Conservation (phyloP, 2,329 filamentous ascomycete species). For the Podosphaera leucotricha region DNA sequence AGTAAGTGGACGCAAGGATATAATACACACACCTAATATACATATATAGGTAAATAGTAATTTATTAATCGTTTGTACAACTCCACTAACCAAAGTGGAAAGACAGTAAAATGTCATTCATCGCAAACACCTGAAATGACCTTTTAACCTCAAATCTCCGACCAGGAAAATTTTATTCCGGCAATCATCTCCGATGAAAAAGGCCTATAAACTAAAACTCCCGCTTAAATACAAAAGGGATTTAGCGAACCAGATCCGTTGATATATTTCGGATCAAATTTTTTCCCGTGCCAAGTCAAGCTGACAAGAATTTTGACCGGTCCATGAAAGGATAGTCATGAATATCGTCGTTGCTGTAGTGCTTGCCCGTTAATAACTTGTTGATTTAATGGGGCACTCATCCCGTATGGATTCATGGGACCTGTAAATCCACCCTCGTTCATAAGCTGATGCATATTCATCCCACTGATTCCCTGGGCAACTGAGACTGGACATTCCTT, state of each 20-base stretch:
- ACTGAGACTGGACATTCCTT: conserved; percentile 91
- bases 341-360: conserved; percentile 6
- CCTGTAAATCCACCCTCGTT: conserved; percentile 5
- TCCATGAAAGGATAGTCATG: conserved; percentile 3
- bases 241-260: not conserved
- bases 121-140: not conserved
- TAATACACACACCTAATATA: too few species aligned
- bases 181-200: not conserved
- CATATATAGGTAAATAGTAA: not conserved
- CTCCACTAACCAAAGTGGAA: not conserved
- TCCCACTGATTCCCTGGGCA: conserved; percentile 36
- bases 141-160: not conserved
- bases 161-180: not conserved
- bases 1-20: too few species aligned
- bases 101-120: not conserved
- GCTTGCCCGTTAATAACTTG: conserved; percentile 3
- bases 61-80: not conserved
- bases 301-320: too few species aligned
- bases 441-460: conserved; percentile 23
- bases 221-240: not conserved
- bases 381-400: conserved; percentile 6
- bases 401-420: conserved; percentile 12
- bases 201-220: not conserved
- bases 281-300: not conserved
- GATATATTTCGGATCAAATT: not conserved